Percentiles rank a stretch among this genome's conserved stretches.
phyloP scores from a whole-genome alignment of 371 early-diverging fungal species.

The Neoconidiobolus thromboides region DNA sequence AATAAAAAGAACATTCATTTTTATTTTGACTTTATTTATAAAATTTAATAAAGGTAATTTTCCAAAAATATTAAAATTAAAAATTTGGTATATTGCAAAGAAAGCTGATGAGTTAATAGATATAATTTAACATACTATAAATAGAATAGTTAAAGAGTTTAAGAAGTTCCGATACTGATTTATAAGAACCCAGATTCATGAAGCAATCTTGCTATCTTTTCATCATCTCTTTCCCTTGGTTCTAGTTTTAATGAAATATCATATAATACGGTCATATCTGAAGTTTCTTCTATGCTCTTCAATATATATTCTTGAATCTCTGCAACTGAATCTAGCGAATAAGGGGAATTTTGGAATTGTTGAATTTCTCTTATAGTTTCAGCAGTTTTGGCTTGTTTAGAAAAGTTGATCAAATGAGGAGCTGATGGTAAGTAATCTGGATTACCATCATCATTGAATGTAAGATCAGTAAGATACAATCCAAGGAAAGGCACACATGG shows the following conservation, averaged over 20 bases:
- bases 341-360: constrained; percentile 71
- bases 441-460: constrained; percentile 87
- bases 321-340: constrained; percentile 47
- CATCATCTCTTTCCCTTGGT: constrained; percentile 75
- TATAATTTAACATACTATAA: too few relatives aligned
- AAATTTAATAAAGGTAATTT: too few relatives aligned
- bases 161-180: neutral
- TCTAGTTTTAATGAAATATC: constrained; percentile 59
- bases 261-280: constrained; percentile 22
- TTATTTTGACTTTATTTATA: too few relatives aligned
- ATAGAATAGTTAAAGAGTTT: too few relatives aligned
- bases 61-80: too few relatives aligned
- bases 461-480: constrained; percentile 71
- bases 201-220: constrained; percentile 65
- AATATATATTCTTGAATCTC: constrained; percentile 62
- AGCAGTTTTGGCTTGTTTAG: constrained; percentile 68
- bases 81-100: too few relatives aligned
- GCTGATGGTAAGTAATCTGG: constrained; percentile 25
- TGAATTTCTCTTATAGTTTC: constrained; percentile 78
- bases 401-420: constrained; percentile 68
- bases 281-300: constrained; percentile 23
- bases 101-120: too few relatives aligned
- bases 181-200: constrained; percentile 76
- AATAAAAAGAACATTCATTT: too few relatives aligned
- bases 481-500: constrained; percentile 87